These are phyloP conservation scores for Bretschneidera sinensis DNA, from an alignment of 345 rosid species.

Conservation along the genomic window DNA sequence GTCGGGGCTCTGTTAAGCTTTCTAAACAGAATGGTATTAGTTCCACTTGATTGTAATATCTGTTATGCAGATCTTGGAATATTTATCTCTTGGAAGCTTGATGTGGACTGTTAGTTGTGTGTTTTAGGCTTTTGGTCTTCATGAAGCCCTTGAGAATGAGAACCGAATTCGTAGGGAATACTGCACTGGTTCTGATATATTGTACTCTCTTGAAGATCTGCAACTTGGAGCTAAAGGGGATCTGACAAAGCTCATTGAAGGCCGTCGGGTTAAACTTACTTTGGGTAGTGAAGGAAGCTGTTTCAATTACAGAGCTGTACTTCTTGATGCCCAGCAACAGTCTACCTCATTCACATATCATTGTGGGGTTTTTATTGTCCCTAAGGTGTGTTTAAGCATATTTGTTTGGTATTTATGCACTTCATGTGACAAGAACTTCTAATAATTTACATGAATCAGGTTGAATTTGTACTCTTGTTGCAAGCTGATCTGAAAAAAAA, in stretches of 20 bases:
- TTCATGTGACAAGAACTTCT: background rate
- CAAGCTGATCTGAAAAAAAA: too few species aligned
- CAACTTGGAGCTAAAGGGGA: constrained; percentile 66
- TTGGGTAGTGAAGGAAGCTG: constrained; percentile 48
- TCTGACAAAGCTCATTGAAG: constrained; percentile 44
- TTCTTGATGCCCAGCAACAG: constrained; percentile 68
- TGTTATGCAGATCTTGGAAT: constrained; percentile 6
- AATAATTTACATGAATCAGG: background rate
- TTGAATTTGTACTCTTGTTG: too few species aligned
- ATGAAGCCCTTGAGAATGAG: constrained; percentile 71
- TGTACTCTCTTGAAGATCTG: constrained; percentile 76
- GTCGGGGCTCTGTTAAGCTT: too few species aligned
- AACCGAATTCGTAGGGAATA: constrained; percentile 61
- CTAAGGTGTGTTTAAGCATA: constrained; percentile 50
- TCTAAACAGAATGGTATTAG: background rate
- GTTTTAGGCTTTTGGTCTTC: constrained; percentile 64
- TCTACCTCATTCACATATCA: constrained; percentile 45
- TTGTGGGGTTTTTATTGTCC: constrained; percentile 85
- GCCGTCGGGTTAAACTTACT: constrained; percentile 53
- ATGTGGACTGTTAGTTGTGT: constrained; percentile 14
- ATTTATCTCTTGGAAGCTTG: constrained; percentile 12
- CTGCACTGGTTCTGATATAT: constrained; percentile 52
- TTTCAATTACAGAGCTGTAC: constrained; percentile 64
- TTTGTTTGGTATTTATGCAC: constrained; percentile 5
- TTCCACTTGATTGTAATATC: constrained; percentile 3